A percentile compares a stretch with the other conserved stretches of the same genome.
phyloP scores from a whole-genome alignment of 139 green algal species.

The Parachlorella kessleri region DNA sequence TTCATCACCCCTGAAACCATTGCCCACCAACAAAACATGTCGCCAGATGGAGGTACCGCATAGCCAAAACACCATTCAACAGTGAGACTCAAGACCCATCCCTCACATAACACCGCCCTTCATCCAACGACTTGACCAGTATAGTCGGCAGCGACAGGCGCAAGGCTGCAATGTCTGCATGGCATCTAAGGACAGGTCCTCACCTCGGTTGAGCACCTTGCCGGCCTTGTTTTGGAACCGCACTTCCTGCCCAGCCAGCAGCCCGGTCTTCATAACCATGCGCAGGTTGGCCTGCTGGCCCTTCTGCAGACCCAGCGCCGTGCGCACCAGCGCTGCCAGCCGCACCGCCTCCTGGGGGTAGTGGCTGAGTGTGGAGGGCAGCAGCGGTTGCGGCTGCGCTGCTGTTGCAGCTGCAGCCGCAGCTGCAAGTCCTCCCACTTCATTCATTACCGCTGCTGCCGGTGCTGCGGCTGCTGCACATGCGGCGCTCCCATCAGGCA shows the following conservation, averaged over 20 bases:
- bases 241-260: constrained; percentile 39
- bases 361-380: neutral
- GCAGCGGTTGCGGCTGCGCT: neutral
- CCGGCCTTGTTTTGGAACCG: constrained; percentile 28
- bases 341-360: constrained; percentile 16
- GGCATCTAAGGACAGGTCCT: neutral
- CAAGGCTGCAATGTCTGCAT: neutral
- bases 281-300: constrained; percentile 32
- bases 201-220: constrained; percentile 18
- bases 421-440: no score
- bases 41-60: no score
- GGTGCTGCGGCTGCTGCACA: no score
- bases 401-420: no score
- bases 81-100: no score
- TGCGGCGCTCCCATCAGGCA: no score
- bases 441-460: no score
- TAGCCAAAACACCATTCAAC: no score
- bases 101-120: no score
- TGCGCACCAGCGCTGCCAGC: constrained; percentile 13
- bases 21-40: no score
- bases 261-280: constrained; percentile 40
- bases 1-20: constrained; percentile 21
- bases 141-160: no score
- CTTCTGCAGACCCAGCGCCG: constrained; percentile 16
- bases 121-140: no score